A percentile compares a stretch with the other conserved stretches of the same genome.
Conservation (phyloP, 495 filamentous ascomycete genomes). For the Aspergillus ellipticus region DNA sequence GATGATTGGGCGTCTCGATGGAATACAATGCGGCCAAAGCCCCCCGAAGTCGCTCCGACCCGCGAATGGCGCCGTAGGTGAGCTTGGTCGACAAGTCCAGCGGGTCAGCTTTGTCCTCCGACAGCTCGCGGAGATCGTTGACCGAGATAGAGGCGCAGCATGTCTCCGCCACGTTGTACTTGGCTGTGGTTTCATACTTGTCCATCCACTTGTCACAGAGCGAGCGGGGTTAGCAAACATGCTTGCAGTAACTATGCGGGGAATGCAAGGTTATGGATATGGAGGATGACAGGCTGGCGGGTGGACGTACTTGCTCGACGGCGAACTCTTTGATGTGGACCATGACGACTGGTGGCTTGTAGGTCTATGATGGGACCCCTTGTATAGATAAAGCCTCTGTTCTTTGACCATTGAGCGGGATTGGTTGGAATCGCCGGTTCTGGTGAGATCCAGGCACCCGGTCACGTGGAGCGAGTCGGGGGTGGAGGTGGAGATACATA, state of each 20-base stretch:
- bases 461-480: slow-evolving; percentile 8
- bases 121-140: slow-evolving; percentile 60
- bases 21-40: slow-evolving; percentile 68
- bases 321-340: slow-evolving; percentile 69
- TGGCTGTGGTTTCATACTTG: slow-evolving; percentile 66
- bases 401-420: neutral
- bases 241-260: slow-evolving; percentile 7
- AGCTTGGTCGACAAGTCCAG: slow-evolving; percentile 49
- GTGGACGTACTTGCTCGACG: slow-evolving; percentile 64
- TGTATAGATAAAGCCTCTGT: neutral
- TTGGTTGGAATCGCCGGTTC: neutral
- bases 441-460: neutral
- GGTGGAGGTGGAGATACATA: neutral
- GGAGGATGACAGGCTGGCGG: neutral
- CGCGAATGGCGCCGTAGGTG: slow-evolving; percentile 69
- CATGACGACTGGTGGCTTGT: slow-evolving; percentile 42
- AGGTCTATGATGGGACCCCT: neutral
- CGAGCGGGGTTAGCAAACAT: neutral
- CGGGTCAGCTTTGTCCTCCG: slow-evolving; percentile 46
- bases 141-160: slow-evolving; percentile 80
- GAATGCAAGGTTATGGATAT: neutral
- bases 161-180: slow-evolving; percentile 84
- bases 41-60: slow-evolving; percentile 57
- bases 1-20: slow-evolving; percentile 42
- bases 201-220: slow-evolving; percentile 74